Evolutionary conservation across 1,284 basidiomycete species (phyloP).

Genomic region (Coriolopsis trogii): DNA sequence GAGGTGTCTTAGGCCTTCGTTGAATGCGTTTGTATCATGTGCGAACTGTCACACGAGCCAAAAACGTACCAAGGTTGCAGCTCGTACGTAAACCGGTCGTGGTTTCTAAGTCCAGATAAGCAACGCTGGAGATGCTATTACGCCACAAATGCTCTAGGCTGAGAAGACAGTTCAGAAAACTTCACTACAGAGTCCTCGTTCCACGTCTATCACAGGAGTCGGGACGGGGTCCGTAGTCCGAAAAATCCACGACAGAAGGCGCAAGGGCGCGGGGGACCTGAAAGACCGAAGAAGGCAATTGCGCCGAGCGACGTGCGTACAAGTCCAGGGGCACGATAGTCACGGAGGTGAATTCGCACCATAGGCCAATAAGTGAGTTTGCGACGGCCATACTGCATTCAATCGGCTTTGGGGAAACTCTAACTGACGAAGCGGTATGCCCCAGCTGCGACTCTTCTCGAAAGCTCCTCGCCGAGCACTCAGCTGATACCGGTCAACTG

Average conservation of each 20-base stretch:
- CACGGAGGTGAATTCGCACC: too few species aligned
- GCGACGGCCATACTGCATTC: too few species aligned
- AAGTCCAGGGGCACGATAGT: too few species aligned
- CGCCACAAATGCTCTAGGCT: constrained; percentile 3
- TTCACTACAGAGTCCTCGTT: constrained; percentile 3
- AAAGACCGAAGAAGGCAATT: neutral
- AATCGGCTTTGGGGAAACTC: too few species aligned
- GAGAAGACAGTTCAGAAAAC: constrained; percentile 5
- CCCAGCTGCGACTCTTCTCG: neutral
- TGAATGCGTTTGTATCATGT: neutral
- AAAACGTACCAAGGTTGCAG: neutral
- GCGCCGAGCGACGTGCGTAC: neutral
- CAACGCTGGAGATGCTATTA: neutral
- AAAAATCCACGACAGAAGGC: neutral
- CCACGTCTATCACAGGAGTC: neutral
- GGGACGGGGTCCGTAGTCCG: constrained; percentile 1
- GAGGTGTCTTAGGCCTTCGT: neutral
- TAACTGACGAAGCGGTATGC: neutral
- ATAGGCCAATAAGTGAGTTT: too few species aligned
- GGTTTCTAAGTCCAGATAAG: constrained; percentile 3
- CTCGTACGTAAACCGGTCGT: constrained; percentile 5
- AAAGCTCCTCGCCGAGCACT: neutral
- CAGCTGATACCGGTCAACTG: neutral
- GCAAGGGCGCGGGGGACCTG: neutral
- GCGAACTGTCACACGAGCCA: constrained; percentile 7